A percentile compares a stretch with the other conserved stretches of the same genome.
Evolutionary conservation across 306 rosid species (phyloP).

Genomic region (Leucaena leucocephala): DNA sequence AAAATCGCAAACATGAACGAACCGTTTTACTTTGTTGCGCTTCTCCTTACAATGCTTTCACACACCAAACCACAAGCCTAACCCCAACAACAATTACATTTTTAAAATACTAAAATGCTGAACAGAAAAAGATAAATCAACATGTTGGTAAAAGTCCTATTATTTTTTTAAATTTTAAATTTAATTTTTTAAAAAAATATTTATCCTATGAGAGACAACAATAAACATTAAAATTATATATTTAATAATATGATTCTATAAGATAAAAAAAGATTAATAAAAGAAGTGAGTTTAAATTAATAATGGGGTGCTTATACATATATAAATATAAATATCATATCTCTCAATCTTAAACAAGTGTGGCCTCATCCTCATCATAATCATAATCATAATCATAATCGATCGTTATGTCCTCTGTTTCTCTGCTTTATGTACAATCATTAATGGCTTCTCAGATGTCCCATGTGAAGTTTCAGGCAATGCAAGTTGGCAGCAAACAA

Average conservation of each 20-base stretch:
- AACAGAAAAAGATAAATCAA: too few species aligned
- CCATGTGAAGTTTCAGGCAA: constrained; percentile 45
- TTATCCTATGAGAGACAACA: too few species aligned
- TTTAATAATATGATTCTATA: too few species aligned
- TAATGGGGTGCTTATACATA: neutral
- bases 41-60: neutral
- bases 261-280: too few species aligned
- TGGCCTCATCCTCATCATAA: neutral
- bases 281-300: neutral
- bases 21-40: neutral
- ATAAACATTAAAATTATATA: too few species aligned
- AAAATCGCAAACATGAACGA: neutral
- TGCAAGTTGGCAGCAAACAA: constrained; percentile 79
- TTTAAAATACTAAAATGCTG: neutral
- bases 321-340: neutral
- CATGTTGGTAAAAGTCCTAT: too few species aligned
- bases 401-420: neutral
- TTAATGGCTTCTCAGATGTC: constrained; percentile 34
- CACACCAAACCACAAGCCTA: neutral
- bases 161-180: too few species aligned
- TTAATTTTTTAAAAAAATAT: too few species aligned
- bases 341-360: neutral
- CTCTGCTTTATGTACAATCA: constrained; percentile 42
- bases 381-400: neutral
- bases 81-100: neutral